Conservation (phyloP, 495 filamentous ascomycete species). For the Penicillium fimorum region DNA sequence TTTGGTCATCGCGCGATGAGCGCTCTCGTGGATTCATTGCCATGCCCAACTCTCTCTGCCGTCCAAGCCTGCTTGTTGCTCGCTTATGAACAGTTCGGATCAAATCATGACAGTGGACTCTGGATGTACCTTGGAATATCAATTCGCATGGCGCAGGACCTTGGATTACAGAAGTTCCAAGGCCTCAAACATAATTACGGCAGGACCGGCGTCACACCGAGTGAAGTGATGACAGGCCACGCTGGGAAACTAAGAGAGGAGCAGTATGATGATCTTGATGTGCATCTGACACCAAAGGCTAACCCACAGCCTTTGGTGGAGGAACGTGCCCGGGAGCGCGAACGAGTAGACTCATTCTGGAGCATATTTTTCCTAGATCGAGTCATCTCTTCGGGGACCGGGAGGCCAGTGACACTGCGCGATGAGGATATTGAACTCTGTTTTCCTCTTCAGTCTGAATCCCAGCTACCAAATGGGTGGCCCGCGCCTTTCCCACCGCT, state of each 20-base stretch:
- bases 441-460: slow-evolving; percentile 65
- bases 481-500: slow-evolving; percentile 75
- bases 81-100: slow-evolving; percentile 83
- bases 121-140: slow-evolving; percentile 89
- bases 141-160: slow-evolving; percentile 82
- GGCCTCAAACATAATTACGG: slow-evolving; percentile 69
- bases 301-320: slow-evolving; percentile 26
- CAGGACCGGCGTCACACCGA: slow-evolving; percentile 51
- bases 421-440: slow-evolving; percentile 78
- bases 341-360: slow-evolving; percentile 82
- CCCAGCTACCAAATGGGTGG: slow-evolving; percentile 57
- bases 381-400: slow-evolving; percentile 81
- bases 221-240: slow-evolving; percentile 47
- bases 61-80: slow-evolving; percentile 78
- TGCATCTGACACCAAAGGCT: slow-evolving; percentile 23
- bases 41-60: slow-evolving; percentile 73
- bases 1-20: slow-evolving; percentile 77
- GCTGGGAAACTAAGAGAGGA: slow-evolving; percentile 44
- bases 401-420: slow-evolving; percentile 72
- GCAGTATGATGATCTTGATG: slow-evolving; percentile 42
- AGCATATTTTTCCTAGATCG: slow-evolving; percentile 82
- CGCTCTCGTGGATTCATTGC: slow-evolving; percentile 70
- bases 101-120: slow-evolving; percentile 79
- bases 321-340: slow-evolving; percentile 60
- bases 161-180: slow-evolving; percentile 75